Conservation (phyloP, 768 basidiomycete species). For the Auriscalpium orientale region DNA sequence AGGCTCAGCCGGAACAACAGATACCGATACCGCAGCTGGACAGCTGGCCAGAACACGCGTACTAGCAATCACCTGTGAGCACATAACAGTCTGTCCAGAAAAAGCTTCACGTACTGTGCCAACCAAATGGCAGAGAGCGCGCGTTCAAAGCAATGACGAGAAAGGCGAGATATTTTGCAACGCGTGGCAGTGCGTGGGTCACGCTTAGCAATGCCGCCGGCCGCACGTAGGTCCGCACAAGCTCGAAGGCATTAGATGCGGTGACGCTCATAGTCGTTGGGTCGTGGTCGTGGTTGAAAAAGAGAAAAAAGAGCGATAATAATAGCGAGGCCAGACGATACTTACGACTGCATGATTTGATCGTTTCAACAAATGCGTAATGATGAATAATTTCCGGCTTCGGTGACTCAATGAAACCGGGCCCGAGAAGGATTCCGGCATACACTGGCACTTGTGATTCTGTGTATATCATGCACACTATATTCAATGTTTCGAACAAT, state of each 20-base stretch:
- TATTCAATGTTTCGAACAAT: too few relatives aligned
- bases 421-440: too few relatives aligned
- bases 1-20: slow-evolving; percentile 2
- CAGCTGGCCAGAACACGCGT: slow-evolving; percentile 4
- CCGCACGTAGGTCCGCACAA: not conserved
- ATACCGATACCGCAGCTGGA: not conserved
- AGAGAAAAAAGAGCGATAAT: too few relatives aligned
- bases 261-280: not conserved
- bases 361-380: too few relatives aligned
- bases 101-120: slow-evolving; percentile 10
- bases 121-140: slow-evolving; percentile 11
- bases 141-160: not conserved
- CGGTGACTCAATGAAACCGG: too few relatives aligned
- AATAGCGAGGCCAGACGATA: too few relatives aligned
- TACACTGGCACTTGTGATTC: too few relatives aligned
- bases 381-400: too few relatives aligned
- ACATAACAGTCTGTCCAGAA: not conserved
- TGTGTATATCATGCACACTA: too few relatives aligned
- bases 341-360: too few relatives aligned
- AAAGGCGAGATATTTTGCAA: slow-evolving; percentile 3
- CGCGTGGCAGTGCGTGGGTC: not conserved
- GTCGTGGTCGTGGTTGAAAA: too few relatives aligned
- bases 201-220: not conserved
- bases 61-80: not conserved
- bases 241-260: not conserved